Evolutionary conservation across 208 protist genomes (phyloP), one percentile per base, ranked within the genome.

Genomic region (Jaenimonas drosophilae): DNA sequence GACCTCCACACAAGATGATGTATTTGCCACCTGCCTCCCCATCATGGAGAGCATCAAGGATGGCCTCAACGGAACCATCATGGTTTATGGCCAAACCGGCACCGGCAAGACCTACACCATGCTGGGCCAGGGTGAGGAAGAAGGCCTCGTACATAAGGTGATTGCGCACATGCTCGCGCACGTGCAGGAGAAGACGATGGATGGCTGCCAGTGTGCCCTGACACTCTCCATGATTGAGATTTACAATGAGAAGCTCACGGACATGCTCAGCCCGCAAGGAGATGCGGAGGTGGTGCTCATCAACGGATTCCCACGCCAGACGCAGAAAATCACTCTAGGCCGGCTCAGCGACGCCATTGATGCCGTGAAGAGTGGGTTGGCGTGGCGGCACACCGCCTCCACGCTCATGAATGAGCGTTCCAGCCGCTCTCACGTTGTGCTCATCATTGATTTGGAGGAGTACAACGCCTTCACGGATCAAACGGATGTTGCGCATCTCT

Each of bases 41-140:
- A 90, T 94, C 20, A 59, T 97, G 27, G 64, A 94, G 25, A 84
- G 79, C 31, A 81, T 95, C 1, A 78, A 95, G 62, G 73, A 94
- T 17, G 91, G 91, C 6, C 64, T 91, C 48, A 88, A 97, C 57
- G 88, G 82, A 34, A 94, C 86, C 14, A 88, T 96, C 27, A 91
- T 96, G 75, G 83, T 91, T 21, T 97, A 97, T 59, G 91, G 93
- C 2, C 93, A 97, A 67, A 97, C 90, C 5, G 89, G 94, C 16
- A 97, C 91, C 1, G 95, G 95, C 4, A 98, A 98, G 71, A 97
- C 94, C 7, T 91, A 92, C 73, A 97, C 95, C 4, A 98, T 98
- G 95, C 67, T 96, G 16, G 90, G 90, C 23, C 64, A 49, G n/a
- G 52, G 62, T 1, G 75, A 41, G 12, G 61, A 47, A 19, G 64